These are phyloP conservation scores for Akanthomyces dipterigenus DNA, from an alignment of 2,329 filamentous ascomycete species.

Conservation along the genomic window DNA sequence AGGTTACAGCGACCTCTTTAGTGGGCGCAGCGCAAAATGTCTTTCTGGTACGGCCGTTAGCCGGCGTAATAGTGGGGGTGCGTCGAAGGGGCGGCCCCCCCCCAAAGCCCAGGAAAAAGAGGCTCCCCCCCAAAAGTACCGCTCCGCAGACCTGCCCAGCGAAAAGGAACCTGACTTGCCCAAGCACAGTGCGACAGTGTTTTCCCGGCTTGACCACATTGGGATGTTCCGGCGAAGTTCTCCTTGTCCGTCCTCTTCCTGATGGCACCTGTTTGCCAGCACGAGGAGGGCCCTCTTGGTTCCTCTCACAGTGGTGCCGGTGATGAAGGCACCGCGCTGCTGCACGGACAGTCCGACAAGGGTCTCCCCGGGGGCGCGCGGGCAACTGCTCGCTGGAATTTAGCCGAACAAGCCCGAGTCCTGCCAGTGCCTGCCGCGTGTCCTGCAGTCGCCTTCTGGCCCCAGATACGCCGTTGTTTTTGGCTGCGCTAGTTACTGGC, in stretches of 20 bases:
- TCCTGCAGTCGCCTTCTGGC: too few species aligned
- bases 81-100: neutral
- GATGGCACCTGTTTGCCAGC: neutral
- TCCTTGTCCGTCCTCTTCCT: neutral
- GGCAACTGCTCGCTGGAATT: neutral
- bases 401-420: slow-evolving; percentile 2
- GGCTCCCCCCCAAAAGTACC: slow-evolving; percentile 13
- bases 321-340: neutral
- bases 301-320: neutral
- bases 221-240: neutral
- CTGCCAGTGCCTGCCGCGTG: too few species aligned
- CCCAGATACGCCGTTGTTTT: neutral
- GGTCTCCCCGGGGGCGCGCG: neutral
- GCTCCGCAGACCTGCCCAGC: slow-evolving; percentile 9
- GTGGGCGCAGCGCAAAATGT: slow-evolving; percentile 20
- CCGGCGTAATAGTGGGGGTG: slow-evolving; percentile 53
- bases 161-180: neutral
- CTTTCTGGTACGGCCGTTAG: slow-evolving; percentile 45
- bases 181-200: neutral
- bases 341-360: neutral
- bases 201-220: neutral
- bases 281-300: neutral
- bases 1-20: neutral
- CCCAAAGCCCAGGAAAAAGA: neutral
- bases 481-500: neutral